phyloP scores from a whole-genome alignment of 345 rosid species.

The Gossypium ekmanianum region DNA sequence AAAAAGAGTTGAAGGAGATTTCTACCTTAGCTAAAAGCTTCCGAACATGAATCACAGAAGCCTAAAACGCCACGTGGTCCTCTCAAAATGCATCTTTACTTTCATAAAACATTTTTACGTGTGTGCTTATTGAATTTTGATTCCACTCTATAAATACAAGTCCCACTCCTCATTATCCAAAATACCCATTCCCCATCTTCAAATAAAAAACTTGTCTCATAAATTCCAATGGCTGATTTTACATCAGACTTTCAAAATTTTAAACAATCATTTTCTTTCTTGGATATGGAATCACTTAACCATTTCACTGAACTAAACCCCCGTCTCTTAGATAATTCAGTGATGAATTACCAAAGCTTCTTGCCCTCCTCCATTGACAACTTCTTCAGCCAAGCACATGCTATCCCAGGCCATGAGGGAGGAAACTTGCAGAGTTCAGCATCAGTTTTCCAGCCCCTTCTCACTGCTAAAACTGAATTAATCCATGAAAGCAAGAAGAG shows the following conservation, averaged over 20 bases:
- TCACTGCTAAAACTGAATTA: conserved; percentile 33
- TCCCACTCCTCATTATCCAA: conserved; percentile 18
- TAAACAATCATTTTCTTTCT: conserved; percentile 29
- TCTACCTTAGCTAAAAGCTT: neutral
- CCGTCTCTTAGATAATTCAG: conserved; percentile 22
- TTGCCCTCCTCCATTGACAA: conserved; percentile 36
- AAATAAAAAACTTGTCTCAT: neutral
- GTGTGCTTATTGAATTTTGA: neutral
- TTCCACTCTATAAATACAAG: conserved; percentile 29
- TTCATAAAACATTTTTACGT: neutral
- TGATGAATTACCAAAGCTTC: conserved; percentile 26
- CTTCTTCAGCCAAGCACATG: conserved; percentile 32
- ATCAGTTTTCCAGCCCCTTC: conserved; percentile 22
- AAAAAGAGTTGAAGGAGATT: neutral
- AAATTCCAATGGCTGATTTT: conserved; percentile 40
- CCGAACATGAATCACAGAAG: conserved; percentile 24
- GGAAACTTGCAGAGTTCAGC: conserved; percentile 21
- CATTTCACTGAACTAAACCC: conserved; percentile 35
- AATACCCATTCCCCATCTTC: conserved; percentile 12
- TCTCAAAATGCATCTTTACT: conserved; percentile 2
- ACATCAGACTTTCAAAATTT: conserved; percentile 29
- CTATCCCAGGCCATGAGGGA: conserved; percentile 29
- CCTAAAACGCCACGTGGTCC: conserved; percentile 31
- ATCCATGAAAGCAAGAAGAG: conserved; percentile 40
- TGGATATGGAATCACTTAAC: conserved; percentile 29